A percentile compares a stretch with the other conserved stretches of the same genome.
These are phyloP conservation scores for Lentinula novae-zelandiae DNA, from an alignment of 1,284 basidiomycete genomes.

Conservation along the genomic window DNA sequence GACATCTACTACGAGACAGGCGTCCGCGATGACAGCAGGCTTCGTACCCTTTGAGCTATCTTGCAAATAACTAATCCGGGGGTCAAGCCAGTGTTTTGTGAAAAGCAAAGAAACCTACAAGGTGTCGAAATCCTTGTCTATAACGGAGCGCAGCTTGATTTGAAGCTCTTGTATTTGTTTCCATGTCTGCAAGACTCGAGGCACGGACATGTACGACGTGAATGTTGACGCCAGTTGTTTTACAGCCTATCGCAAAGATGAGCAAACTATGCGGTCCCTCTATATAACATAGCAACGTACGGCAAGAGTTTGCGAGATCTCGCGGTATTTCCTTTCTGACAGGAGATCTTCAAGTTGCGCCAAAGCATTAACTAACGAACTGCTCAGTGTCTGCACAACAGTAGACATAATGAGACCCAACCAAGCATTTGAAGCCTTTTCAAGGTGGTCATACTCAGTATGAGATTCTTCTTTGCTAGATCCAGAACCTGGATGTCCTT, in stretches of 20 bases:
- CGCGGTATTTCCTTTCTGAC: conserved; percentile 73
- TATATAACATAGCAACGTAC: conserved; percentile 37
- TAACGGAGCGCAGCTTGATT: conserved; percentile 67
- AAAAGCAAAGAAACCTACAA: conserved; percentile 56
- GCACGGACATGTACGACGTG: conserved; percentile 71
- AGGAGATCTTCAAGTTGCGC: conserved; percentile 79
- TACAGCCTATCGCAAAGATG: conserved; percentile 58
- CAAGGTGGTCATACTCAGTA: conserved; percentile 85
- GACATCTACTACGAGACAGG: conserved; percentile 82
- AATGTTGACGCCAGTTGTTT: conserved; percentile 81
- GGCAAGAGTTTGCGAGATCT: conserved; percentile 79
- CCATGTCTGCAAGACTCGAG: conserved; percentile 74
- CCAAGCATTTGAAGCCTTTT: conserved; percentile 94
- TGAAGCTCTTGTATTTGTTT: conserved; percentile 78
- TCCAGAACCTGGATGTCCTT: conserved; percentile 96
- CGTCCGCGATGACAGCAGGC: conserved; percentile 64
- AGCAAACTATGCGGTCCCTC: no score
- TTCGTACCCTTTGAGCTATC: conserved; percentile 70
- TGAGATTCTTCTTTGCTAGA: conserved; percentile 91
- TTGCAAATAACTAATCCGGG: conserved; percentile 64
- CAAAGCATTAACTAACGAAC: conserved; percentile 70
- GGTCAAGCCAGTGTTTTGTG: background rate
- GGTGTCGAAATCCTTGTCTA: conserved; percentile 86
- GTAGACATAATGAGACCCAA: conserved; percentile 31
- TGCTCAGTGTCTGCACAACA: background rate